Evolutionary conservation across 2,329 filamentous ascomycete species (phyloP).

Genomic region (Stagonosporopsis tanaceti): DNA sequence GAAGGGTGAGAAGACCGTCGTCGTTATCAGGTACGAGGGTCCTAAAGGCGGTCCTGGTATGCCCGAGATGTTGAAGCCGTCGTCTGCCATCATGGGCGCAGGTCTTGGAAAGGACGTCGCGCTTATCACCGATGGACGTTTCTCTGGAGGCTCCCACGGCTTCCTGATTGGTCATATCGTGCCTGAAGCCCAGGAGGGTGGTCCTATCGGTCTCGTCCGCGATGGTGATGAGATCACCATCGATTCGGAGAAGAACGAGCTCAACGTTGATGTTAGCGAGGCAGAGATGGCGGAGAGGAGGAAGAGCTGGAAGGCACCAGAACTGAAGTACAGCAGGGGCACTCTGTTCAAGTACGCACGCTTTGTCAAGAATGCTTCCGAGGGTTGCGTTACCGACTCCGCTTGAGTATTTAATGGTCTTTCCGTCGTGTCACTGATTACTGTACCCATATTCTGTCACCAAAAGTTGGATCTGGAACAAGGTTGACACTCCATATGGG

Average conservation of each 20-base stretch:
- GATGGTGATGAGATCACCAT: slow-evolving; percentile 85
- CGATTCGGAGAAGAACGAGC: slow-evolving; percentile 75
- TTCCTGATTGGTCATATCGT: slow-evolving; percentile 90
- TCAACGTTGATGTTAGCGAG: slow-evolving; percentile 71
- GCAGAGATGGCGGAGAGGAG: slow-evolving; percentile 65
- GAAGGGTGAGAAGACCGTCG: slow-evolving; percentile 78
- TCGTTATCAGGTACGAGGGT: slow-evolving; percentile 78
- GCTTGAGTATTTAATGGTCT: slow-evolving; percentile 17
- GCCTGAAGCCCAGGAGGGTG: slow-evolving; percentile 84
- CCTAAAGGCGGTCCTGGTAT: slow-evolving; percentile 78
- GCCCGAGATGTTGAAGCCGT: slow-evolving; percentile 79
- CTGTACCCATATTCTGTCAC: slow-evolving; percentile 4
- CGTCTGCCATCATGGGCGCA: slow-evolving; percentile 76
- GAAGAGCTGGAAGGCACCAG: slow-evolving; percentile 61
- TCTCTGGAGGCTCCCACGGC: slow-evolving; percentile 83
- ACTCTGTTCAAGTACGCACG: slow-evolving; percentile 67
- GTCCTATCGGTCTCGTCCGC: slow-evolving; percentile 81
- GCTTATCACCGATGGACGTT: slow-evolving; percentile 77
- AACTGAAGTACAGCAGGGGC: slow-evolving; percentile 65
- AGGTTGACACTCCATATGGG: not conserved
- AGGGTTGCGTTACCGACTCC: slow-evolving; percentile 66
- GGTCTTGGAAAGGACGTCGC: slow-evolving; percentile 77
- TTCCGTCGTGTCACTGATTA: not conserved
- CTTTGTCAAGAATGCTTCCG: slow-evolving; percentile 64
- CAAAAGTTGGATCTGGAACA: slow-evolving; percentile 3